A percentile compares a stretch with the other conserved stretches of the same genome.
Conservation (phyloP, 768 basidiomycete species). For the Fibroporia radiculosa region DNA sequence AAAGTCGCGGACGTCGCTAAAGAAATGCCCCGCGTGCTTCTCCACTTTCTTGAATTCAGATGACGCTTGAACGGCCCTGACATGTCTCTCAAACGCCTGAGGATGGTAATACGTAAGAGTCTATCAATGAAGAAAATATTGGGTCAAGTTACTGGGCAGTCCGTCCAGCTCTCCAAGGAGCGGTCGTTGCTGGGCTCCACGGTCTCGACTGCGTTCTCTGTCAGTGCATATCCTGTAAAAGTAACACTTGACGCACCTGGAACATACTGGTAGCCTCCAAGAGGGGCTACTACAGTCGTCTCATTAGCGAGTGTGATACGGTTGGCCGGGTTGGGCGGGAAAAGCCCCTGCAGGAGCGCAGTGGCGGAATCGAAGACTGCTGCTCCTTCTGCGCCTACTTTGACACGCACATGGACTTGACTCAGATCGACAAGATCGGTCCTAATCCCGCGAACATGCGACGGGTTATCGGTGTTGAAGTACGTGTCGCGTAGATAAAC, state of each 20-base stretch:
- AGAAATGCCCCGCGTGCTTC: conserved; percentile 56
- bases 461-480: conserved; percentile 56
- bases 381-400: conserved; percentile 79
- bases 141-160: conserved; percentile 38
- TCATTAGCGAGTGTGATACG: conserved; percentile 75
- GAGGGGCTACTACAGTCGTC: conserved; percentile 59
- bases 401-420: conserved; percentile 70
- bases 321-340: conserved; percentile 71
- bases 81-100: conserved; percentile 61
- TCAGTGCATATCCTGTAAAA: neutral
- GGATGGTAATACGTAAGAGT: neutral
- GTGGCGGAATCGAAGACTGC: conserved; percentile 83
- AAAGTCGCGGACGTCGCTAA: conserved; percentile 58
- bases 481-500: conserved; percentile 55
- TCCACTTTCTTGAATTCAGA: conserved; percentile 55
- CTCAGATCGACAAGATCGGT: conserved; percentile 62
- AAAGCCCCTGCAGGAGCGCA: conserved; percentile 79
- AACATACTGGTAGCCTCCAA: conserved; percentile 75
- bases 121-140: neutral
- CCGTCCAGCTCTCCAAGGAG: conserved; percentile 75
- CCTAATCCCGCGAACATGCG: conserved; percentile 56
- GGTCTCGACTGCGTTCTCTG: conserved; percentile 54
- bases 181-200: conserved; percentile 79
- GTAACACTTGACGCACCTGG: conserved; percentile 39
- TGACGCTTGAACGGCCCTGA: conserved; percentile 52